Conservation (phyloP, 2,329 filamentous ascomycete species). For the Thielaviopsis cerberus region DNA sequence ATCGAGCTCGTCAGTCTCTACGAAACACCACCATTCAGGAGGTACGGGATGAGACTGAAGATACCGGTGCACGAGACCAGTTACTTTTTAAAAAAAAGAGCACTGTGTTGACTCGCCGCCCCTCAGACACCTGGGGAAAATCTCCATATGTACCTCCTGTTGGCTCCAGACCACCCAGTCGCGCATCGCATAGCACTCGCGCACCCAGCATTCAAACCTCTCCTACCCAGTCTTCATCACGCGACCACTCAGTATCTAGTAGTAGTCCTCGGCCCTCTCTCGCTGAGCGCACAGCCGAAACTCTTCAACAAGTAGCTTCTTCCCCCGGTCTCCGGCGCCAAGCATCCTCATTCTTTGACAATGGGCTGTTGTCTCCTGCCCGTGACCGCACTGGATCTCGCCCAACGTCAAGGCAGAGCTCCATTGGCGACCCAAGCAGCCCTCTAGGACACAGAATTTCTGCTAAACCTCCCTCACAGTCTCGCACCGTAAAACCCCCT, state of each 20-base stretch:
- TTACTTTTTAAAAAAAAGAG: conserved; percentile 7
- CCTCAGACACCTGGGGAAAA: conserved; percentile 14
- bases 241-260: conserved; percentile 6
- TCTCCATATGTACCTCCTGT: conserved; percentile 10
- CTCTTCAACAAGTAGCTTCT: conserved; percentile 56
- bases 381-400: conserved; percentile 17
- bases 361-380: conserved; percentile 11
- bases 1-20: neutral
- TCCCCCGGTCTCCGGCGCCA: conserved; percentile 53
- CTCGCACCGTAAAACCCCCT: conserved; percentile 26
- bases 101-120: conserved; percentile 18
- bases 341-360: conserved; percentile 55
- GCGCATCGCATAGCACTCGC: conserved; percentile 9
- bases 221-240: conserved; percentile 10
- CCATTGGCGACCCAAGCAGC: conserved; percentile 23
- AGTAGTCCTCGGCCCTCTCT: conserved; percentile 36
- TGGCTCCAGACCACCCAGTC: conserved; percentile 3
- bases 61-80: neutral
- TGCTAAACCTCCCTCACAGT: conserved; percentile 21
- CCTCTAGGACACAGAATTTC: conserved; percentile 28
- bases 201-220: conserved; percentile 13
- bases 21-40: conserved; percentile 1
- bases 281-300: conserved; percentile 72
- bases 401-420: conserved; percentile 7
- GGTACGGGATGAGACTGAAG: neutral